Conservation (phyloP, 2,329 filamentous ascomycete genomes). For the Trichophyton rubrum region DNA sequence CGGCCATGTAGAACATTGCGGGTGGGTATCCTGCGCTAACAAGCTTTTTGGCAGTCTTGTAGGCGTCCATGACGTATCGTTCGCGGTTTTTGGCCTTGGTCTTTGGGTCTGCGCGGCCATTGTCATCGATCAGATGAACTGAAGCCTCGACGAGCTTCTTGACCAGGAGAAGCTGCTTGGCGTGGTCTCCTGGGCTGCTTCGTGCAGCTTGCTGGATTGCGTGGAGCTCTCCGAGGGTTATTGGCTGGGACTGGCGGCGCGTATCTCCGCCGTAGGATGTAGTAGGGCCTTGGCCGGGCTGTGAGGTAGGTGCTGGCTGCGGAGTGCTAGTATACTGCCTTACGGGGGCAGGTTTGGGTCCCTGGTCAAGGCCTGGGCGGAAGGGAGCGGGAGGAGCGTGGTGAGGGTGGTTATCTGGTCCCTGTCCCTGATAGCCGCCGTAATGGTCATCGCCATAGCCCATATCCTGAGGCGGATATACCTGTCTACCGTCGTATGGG, state of each 20-base stretch:
- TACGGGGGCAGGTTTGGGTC: constrained; percentile 39
- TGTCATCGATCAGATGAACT: constrained; percentile 63
- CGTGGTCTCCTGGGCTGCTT: constrained; percentile 58
- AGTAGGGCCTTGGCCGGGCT: constrained; percentile 1
- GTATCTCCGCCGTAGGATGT: neutral
- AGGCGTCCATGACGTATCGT: constrained; percentile 69
- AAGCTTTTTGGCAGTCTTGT: constrained; percentile 86
- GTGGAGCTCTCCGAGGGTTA: constrained; percentile 70
- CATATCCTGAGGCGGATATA: constrained; percentile 6
- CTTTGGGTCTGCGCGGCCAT: constrained; percentile 55
- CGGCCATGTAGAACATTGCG: constrained; percentile 88
- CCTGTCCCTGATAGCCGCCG: constrained; percentile 26
- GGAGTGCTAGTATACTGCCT: constrained; percentile 39
- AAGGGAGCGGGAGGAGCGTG: constrained; percentile 41
- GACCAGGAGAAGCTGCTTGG: constrained; percentile 58
- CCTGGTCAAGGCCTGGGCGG: constrained; percentile 38
- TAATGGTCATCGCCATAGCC: constrained; percentile 10
- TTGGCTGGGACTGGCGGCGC: neutral
- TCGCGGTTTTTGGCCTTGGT: constrained; percentile 56
- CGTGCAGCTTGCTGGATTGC: constrained; percentile 57
- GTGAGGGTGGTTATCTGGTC: constrained; percentile 44
- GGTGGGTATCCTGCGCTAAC: constrained; percentile 60
- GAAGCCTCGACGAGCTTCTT: constrained; percentile 80
- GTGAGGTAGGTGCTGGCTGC: constrained; percentile 26
- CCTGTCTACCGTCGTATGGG: neutral